Evolutionary conservation across 148 eudicot genomes (phyloP).

Genomic region (Suaeda aralocaspica): DNA sequence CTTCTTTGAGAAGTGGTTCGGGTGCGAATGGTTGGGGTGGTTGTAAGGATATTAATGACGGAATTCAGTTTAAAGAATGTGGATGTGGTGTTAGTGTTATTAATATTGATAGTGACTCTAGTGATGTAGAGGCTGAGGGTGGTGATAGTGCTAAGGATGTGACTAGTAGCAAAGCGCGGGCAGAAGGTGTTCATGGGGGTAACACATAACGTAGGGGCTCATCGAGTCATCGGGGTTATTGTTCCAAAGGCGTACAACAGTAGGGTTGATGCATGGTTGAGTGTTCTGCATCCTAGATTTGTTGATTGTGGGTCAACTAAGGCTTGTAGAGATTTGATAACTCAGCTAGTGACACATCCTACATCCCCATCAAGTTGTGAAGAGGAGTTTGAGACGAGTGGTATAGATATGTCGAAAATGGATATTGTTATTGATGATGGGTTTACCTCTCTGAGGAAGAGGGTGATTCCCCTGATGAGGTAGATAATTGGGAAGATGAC

Average conservation of each 20-base stretch:
- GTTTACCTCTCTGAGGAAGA: background rate
- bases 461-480: background rate
- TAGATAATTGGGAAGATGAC: too few relatives aligned
- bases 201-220: background rate
- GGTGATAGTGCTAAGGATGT: background rate
- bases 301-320: background rate
- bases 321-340: background rate
- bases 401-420: background rate
- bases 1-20: background rate
- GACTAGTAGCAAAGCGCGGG: background rate
- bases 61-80: background rate
- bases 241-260: background rate
- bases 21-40: background rate
- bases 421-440: too few relatives aligned
- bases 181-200: background rate
- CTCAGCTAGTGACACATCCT: background rate
- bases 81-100: background rate
- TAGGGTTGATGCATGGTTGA: background rate
- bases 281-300: background rate
- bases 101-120: background rate
- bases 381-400: background rate
- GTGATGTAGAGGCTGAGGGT: background rate
- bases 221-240: too few relatives aligned
- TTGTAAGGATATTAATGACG: background rate
- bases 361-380: background rate